These are phyloP conservation scores for Penicillium bovifimosum DNA, from an alignment of 495 filamentous ascomycete species.

Conservation along the genomic window DNA sequence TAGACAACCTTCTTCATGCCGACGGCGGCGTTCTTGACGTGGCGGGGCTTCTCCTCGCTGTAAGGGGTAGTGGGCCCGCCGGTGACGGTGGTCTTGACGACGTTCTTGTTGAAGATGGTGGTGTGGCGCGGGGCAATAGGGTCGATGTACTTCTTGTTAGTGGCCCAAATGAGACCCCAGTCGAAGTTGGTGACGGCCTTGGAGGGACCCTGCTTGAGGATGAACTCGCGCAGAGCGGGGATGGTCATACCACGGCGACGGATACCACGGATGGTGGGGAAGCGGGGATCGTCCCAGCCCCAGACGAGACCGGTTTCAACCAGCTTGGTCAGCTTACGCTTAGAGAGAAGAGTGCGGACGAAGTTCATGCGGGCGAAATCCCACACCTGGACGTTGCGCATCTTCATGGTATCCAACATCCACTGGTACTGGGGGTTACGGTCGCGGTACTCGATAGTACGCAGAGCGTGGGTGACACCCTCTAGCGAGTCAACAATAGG, in stretches of 20 bases:
- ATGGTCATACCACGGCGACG: slow-evolving; percentile 87
- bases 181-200: slow-evolving; percentile 86
- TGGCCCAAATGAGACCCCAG: slow-evolving; percentile 89
- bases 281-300: slow-evolving; percentile 94
- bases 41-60: slow-evolving; percentile 71
- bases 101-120: slow-evolving; percentile 61
- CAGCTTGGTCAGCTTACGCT: slow-evolving; percentile 91
- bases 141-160: slow-evolving; percentile 94
- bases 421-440: slow-evolving; percentile 96
- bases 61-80: slow-evolving; percentile 62
- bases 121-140: slow-evolving; percentile 82
- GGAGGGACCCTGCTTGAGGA: slow-evolving; percentile 85
- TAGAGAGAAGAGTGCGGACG: slow-evolving; percentile 80
- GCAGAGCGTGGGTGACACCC: slow-evolving; percentile 89
- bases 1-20: slow-evolving; percentile 81
- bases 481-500: slow-evolving; percentile 87
- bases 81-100: slow-evolving; percentile 61
- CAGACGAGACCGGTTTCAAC: slow-evolving; percentile 81
- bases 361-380: slow-evolving; percentile 98
- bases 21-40: slow-evolving; percentile 78
- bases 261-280: slow-evolving; percentile 89
- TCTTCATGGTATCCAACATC: slow-evolving; percentile 80
- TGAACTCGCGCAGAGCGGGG: slow-evolving; percentile 82
- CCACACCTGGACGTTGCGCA: slow-evolving; percentile 91
- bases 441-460: slow-evolving; percentile 96